Evolutionary conservation across 2,329 filamentous ascomycete genomes (phyloP).

Genomic region (Pseudogymnoascus sp.): DNA sequence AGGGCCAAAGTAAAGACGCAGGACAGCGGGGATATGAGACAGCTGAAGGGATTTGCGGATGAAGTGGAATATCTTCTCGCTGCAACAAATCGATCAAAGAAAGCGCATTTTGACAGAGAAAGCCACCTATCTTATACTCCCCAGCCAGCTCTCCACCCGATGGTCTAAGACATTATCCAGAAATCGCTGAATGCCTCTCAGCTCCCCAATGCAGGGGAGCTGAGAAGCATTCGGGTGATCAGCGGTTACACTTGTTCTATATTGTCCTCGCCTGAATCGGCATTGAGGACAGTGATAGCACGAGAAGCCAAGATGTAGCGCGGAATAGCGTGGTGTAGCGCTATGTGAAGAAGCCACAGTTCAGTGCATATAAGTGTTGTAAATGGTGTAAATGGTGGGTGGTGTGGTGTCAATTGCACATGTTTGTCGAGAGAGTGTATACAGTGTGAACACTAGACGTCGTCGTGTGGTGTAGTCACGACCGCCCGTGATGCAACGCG

Average conservation of each 20-base stretch:
- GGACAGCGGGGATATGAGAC: background rate
- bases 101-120: background rate
- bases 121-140: constrained; percentile 2
- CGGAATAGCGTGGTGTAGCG: background rate
- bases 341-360: background rate
- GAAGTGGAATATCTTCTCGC: background rate
- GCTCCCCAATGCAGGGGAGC: background rate
- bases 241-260: background rate
- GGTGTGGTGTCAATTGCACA: background rate
- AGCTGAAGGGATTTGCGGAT: background rate
- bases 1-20: background rate
- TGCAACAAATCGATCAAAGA: background rate
- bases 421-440: background rate
- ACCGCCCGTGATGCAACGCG: background rate
- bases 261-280: background rate
- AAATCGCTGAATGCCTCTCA: background rate
- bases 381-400: background rate
- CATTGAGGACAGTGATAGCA: background rate
- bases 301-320: background rate
- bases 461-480: constrained; percentile 5
- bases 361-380: background rate
- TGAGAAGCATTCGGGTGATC: background rate
- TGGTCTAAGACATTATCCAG: background rate
- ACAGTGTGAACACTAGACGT: background rate
- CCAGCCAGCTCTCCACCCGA: background rate